Evolutionary conservation across 768 basidiomycete genomes (phyloP).

Genomic region (Podaxis mareebaensis): DNA sequence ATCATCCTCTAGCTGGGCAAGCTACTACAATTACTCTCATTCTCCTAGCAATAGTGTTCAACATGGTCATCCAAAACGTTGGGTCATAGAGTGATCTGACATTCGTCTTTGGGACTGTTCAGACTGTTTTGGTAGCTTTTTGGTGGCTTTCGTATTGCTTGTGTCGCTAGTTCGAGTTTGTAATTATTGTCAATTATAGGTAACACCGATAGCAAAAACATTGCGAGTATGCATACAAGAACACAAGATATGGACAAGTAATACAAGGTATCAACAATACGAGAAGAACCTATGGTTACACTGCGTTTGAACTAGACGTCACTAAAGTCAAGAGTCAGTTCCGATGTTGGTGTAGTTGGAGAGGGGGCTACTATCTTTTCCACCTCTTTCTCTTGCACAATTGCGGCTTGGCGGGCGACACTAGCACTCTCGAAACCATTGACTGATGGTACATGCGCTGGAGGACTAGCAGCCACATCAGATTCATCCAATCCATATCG

Average conservation of each 20-base stretch:
- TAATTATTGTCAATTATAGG: slow-evolving; percentile 1
- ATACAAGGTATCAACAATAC: slow-evolving; percentile 6
- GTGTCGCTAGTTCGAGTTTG: slow-evolving; percentile 1
- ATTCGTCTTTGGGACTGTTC: slow-evolving; percentile 9
- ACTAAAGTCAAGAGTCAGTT: slow-evolving; percentile 22
- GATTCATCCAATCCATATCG: slow-evolving; percentile 72
- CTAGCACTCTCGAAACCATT: slow-evolving; percentile 49
- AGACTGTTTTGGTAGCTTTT: slow-evolving; percentile 10
- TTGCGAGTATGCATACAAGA: neutral
- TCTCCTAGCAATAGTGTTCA: slow-evolving; percentile 27
- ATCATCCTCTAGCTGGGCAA: slow-evolving; percentile 43
- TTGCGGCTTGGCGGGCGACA: slow-evolving; percentile 57
- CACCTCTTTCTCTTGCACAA: slow-evolving; percentile 59
- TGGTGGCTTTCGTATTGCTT: slow-evolving; percentile 14
- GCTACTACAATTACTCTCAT: slow-evolving; percentile 33
- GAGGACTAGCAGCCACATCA: slow-evolving; percentile 48
- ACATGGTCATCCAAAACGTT: slow-evolving; percentile 42
- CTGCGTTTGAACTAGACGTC: slow-evolving; percentile 5
- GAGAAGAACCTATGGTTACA: neutral
- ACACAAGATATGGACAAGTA: slow-evolving; percentile 4
- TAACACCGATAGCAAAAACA: neutral
- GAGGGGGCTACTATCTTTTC: slow-evolving; percentile 55
- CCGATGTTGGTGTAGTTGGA: slow-evolving; percentile 46
- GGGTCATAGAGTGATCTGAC: slow-evolving; percentile 54
- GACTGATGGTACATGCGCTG: slow-evolving; percentile 42